phyloP scores from a whole-genome alignment of 2,329 filamentous ascomycete genomes.

The Sclerotinia spermophila region DNA sequence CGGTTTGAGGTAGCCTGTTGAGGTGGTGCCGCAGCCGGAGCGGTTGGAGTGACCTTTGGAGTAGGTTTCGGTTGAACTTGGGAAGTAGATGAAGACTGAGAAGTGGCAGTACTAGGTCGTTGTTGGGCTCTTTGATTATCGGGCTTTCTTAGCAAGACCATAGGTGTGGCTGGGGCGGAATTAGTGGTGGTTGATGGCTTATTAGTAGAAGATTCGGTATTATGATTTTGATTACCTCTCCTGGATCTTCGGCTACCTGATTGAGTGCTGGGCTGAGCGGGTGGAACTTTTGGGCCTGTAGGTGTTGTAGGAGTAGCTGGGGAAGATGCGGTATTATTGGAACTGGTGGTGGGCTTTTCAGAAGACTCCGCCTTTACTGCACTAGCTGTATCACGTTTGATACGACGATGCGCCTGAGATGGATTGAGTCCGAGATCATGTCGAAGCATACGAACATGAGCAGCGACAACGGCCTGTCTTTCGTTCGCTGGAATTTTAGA shows the following conservation, averaged over 20 bases:
- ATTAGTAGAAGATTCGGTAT: slow-evolving; percentile 27
- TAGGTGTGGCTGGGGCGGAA: slow-evolving; percentile 35
- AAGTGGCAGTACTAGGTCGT: slow-evolving; percentile 25
- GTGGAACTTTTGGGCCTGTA: slow-evolving; percentile 35
- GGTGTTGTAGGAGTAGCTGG: slow-evolving; percentile 24
- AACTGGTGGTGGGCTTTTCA: slow-evolving; percentile 22
- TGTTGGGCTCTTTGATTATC: slow-evolving; percentile 20
- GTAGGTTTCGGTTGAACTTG: slow-evolving; percentile 28
- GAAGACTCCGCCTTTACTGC: slow-evolving; percentile 32
- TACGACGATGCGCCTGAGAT: slow-evolving; percentile 58
- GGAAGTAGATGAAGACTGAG: slow-evolving; percentile 7
- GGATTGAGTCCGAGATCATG: slow-evolving; percentile 63
- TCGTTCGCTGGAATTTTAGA: slow-evolving; percentile 41
- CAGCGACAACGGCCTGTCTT: slow-evolving; percentile 48
- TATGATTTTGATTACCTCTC: slow-evolving; percentile 39
- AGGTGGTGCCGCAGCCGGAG: slow-evolving; percentile 29
- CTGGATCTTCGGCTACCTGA: slow-evolving; percentile 30
- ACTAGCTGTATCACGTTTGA: slow-evolving; percentile 49
- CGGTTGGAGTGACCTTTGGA: slow-evolving; percentile 22
- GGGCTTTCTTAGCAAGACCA: slow-evolving; percentile 42
- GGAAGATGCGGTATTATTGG: slow-evolving; percentile 15
- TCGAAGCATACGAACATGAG: slow-evolving; percentile 62
- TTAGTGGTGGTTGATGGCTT: slow-evolving; percentile 27
- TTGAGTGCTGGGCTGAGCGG: slow-evolving; percentile 24
- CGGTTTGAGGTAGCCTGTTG: slow-evolving; percentile 33